phyloP scores from a whole-genome alignment of 306 rosid species.

The Lathyrus aphaca region DNA sequence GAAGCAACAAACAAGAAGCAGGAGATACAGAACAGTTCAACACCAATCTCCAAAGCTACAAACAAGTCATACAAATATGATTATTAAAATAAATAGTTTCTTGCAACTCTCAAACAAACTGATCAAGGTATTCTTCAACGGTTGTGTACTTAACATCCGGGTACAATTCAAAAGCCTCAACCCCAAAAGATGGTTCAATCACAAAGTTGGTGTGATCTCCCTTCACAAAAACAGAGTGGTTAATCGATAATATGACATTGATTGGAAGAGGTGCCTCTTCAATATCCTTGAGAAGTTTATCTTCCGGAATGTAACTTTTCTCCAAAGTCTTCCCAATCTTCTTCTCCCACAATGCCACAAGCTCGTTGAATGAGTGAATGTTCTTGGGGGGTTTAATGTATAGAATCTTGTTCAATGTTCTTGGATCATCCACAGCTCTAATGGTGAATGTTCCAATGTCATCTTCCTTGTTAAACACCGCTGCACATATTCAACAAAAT shows the following conservation, averaged over 20 bases:
- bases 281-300: slow-evolving; percentile 73
- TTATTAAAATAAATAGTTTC: no score
- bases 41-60: no score
- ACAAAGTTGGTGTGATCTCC: no score
- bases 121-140: no score
- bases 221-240: no score
- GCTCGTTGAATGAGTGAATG: slow-evolving; percentile 71
- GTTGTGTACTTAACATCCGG: no score
- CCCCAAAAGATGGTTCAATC: no score
- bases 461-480: slow-evolving; percentile 73
- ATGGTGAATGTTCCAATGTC: slow-evolving; percentile 83
- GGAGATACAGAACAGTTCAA: no score
- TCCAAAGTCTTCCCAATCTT: slow-evolving; percentile 79
- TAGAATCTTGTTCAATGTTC: slow-evolving; percentile 77
- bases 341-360: slow-evolving; percentile 87
- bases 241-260: slow-evolving; percentile 41
- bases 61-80: no score
- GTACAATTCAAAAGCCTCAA: no score
- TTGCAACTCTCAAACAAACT: no score
- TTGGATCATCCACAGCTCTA: slow-evolving; percentile 84
- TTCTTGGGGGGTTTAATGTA: slow-evolving; percentile 74
- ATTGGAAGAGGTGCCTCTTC: slow-evolving; percentile 73
- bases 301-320: slow-evolving; percentile 64
- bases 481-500: slow-evolving; percentile 36
- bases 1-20: no score